Conservation (phyloP, 164 flowering plant species). For the Aristolochia contorta region DNA sequence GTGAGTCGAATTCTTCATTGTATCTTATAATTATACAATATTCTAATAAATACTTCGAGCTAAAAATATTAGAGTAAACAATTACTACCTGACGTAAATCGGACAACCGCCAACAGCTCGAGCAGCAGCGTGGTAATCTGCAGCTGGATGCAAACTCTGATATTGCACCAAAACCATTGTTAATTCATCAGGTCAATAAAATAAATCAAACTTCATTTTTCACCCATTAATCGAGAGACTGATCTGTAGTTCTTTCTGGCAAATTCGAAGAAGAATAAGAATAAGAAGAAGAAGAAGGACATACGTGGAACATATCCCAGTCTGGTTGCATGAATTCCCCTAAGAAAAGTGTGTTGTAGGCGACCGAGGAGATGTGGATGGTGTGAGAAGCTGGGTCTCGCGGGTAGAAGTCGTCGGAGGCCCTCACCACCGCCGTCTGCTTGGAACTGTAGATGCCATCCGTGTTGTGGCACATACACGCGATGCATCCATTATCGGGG, state of each 20-base stretch:
- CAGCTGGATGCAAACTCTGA: constrained; percentile 95
- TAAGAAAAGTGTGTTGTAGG: constrained; percentile 86
- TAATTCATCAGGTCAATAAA: not conserved
- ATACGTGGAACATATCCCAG: constrained; percentile 99
- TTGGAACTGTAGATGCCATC: constrained; percentile 81
- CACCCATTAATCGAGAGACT: too few relatives aligned
- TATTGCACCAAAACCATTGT: constrained; percentile 14
- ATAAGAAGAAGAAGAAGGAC: constrained; percentile 11
- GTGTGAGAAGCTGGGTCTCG: constrained; percentile 97
- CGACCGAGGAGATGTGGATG: constrained; percentile 89
- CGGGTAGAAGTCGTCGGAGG: constrained; percentile 97
- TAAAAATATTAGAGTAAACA: too few relatives aligned
- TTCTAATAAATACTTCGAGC: too few relatives aligned
- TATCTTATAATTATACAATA: too few relatives aligned
- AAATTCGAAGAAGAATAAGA: not conserved
- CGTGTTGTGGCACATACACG: constrained; percentile 91
- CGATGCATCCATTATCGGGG: constrained; percentile 82
- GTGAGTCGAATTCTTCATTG: too few relatives aligned
- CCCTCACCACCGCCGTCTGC: constrained; percentile 87
- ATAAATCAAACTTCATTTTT: too few relatives aligned
- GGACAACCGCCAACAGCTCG: constrained; percentile 95
- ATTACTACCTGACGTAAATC: constrained; percentile 76
- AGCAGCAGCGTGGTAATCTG: constrained; percentile 96
- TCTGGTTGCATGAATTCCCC: constrained; percentile 99
- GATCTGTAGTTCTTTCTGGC: not conserved